Percentiles rank a stretch among this genome's conserved stretches.
Evolutionary conservation across 345 rosid species (phyloP).

Genomic region (Adansonia digitata): DNA sequence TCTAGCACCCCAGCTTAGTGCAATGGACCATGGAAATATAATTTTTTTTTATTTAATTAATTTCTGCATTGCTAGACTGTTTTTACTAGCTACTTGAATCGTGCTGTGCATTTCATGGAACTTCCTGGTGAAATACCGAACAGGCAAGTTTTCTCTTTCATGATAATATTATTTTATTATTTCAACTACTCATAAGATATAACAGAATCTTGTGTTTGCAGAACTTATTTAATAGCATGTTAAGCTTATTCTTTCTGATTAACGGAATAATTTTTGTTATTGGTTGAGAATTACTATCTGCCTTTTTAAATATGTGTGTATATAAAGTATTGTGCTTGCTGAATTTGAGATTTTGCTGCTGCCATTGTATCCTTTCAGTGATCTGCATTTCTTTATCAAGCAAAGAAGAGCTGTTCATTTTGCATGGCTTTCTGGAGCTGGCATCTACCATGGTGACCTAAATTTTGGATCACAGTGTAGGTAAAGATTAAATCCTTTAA

Average conservation of each 20-base stretch:
- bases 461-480: conserved; percentile 96
- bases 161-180: not conserved
- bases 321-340: conserved; percentile 21
- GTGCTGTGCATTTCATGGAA: conserved; percentile 98
- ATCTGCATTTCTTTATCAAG: conserved; percentile 91
- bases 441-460: conserved; percentile 89
- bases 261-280: not conserved
- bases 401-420: conserved; percentile 97
- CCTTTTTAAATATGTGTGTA: not conserved
- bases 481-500: conserved; percentile 32
- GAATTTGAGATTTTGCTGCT: conserved; percentile 3
- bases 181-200: not conserved
- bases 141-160: conserved; percentile 51
- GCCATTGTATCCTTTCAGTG: conserved; percentile 44
- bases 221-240: not conserved
- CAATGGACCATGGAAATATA: not conserved
- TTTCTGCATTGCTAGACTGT: conserved; percentile 52
- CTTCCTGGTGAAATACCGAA: conserved; percentile 98
- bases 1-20: not conserved
- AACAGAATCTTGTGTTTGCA: not conserved
- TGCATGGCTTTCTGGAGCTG: conserved; percentile 99
- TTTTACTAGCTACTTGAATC: conserved; percentile 82
- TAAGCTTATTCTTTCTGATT: not conserved
- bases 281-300: not conserved
- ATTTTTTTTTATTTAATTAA: not conserved